phyloP scores from a whole-genome alignment of 2,329 filamentous ascomycete genomes.

The Hymenoscyphus infarciens region DNA sequence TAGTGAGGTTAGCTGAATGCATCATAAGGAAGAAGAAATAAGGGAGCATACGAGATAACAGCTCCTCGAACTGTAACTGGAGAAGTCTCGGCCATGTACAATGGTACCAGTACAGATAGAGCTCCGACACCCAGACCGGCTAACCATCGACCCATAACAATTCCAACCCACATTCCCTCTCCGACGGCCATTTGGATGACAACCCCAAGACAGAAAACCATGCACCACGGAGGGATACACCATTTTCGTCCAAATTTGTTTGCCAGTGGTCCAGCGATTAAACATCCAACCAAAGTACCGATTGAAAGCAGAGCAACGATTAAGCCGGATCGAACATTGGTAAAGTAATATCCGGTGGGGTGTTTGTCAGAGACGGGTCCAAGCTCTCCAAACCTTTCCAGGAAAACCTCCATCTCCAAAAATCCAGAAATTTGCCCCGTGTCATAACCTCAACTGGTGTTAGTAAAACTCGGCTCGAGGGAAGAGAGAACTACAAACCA shows the following conservation, averaged over 20 bases:
- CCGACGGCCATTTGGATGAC: conserved; percentile 60
- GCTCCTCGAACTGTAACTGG: conserved; percentile 61
- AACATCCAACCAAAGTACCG: conserved; percentile 75
- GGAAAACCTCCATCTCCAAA: conserved; percentile 57
- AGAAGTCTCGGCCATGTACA: conserved; percentile 63
- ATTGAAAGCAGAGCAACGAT: conserved; percentile 66
- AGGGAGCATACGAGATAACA: conserved; percentile 48
- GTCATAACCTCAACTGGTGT: conserved; percentile 23
- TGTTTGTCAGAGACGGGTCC: conserved; percentile 24
- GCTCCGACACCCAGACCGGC: conserved; percentile 66
- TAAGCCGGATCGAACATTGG: conserved; percentile 58
- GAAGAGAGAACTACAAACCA: conserved; percentile 15
- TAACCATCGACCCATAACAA: conserved; percentile 59
- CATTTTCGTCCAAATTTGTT: conserved; percentile 59
- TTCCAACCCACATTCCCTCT: conserved; percentile 57
- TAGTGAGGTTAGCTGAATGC: conserved; percentile 12
- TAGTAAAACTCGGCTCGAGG: background rate
- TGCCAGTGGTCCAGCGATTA: conserved; percentile 70
- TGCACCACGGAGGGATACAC: conserved; percentile 51
- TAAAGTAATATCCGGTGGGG: conserved; percentile 42
- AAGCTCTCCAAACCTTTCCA: conserved; percentile 48
- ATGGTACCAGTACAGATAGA: conserved; percentile 61
- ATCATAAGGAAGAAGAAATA: background rate
- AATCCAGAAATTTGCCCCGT: conserved; percentile 50
- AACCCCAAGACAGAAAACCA: conserved; percentile 61